A percentile compares a stretch with the other conserved stretches of the same genome.
Conservation (phyloP, 106 monocot genomes). For the Allium fistulosum region DNA sequence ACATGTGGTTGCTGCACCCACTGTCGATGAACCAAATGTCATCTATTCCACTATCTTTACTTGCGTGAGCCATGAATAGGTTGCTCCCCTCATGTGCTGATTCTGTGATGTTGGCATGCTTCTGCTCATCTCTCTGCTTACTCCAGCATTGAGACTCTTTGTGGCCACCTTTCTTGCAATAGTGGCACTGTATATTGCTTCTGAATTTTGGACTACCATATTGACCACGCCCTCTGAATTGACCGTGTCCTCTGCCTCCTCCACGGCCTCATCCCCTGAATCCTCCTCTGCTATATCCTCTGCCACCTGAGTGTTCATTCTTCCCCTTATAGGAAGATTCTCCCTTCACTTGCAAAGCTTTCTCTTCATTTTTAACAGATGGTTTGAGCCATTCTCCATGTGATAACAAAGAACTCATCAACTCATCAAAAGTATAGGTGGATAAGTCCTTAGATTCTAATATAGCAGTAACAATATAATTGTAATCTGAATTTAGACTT, state of each 20-base stretch:
- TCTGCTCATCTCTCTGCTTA: too few species aligned
- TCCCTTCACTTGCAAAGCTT: background rate
- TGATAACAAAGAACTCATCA: background rate
- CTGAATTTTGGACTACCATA: background rate
- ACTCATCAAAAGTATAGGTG: too few species aligned
- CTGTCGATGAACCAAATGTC: background rate
- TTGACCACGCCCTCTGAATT: background rate
- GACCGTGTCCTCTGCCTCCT: background rate
- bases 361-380: background rate
- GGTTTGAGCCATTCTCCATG: background rate
- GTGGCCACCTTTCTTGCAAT: background rate
- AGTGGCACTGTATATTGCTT: background rate
- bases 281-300: too few species aligned
- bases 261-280: background rate
- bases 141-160: background rate
- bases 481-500: too few species aligned
- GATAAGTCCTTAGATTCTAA: too few species aligned
- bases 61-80: background rate
- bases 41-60: background rate
- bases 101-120: background rate
- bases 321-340: background rate
- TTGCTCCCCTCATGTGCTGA: background rate
- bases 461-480: too few species aligned
- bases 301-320: background rate
- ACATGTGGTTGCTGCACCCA: constrained; percentile 2